These are phyloP conservation scores for Smittium culicis DNA, from an alignment of 371 early-diverging fungal species.

Conservation along the genomic window DNA sequence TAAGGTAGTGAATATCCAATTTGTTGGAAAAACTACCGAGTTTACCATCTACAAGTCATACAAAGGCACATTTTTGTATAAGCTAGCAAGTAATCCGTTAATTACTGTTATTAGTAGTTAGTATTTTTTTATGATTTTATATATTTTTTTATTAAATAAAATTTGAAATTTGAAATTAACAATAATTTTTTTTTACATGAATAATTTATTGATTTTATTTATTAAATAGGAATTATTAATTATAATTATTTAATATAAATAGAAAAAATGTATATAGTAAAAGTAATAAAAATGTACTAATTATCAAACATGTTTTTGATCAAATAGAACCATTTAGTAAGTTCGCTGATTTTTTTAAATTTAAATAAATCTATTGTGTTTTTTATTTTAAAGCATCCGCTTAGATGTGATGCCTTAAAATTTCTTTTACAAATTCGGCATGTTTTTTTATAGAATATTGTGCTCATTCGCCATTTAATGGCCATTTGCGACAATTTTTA, in stretches of 20 bases:
- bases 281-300: too few species aligned
- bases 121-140: neutral
- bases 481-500: neutral
- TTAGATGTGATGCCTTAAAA: neutral
- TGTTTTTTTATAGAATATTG: neutral
- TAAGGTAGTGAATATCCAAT: neutral
- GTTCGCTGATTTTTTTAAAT: neutral
- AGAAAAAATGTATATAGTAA: too few species aligned
- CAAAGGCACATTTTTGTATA: neutral
- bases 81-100: neutral
- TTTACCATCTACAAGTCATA: neutral
- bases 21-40: neutral
- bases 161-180: too few species aligned
- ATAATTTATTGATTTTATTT: too few species aligned
- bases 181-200: too few species aligned
- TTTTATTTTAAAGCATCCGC: neutral
- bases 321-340: neutral
- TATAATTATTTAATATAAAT: too few species aligned
- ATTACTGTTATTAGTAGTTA: neutral
- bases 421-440: neutral
- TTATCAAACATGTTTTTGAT: too few species aligned
- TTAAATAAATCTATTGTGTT: neutral
- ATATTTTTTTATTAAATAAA: neutral
- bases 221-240: too few species aligned
- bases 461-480: neutral